These are phyloP conservation scores for Stachybotrys elegans DNA, from an alignment of 2,329 filamentous ascomycete species.

Conservation along the genomic window DNA sequence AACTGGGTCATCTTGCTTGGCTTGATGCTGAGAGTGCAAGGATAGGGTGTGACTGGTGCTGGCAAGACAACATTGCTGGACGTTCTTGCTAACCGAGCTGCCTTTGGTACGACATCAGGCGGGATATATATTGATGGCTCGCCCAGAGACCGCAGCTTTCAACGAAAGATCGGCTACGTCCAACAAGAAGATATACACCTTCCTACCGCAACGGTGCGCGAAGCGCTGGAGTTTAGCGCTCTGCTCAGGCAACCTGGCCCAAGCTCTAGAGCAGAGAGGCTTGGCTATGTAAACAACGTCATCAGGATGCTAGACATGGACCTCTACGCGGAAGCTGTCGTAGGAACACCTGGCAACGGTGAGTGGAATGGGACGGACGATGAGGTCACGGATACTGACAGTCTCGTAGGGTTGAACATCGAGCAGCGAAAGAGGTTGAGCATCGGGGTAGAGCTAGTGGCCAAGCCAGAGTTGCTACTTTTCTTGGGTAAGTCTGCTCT, in stretches of 20 bases:
- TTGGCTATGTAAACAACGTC: slow-evolving; percentile 42
- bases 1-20: not conserved
- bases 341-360: slow-evolving; percentile 25
- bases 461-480: not conserved
- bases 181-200: slow-evolving; percentile 53
- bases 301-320: slow-evolving; percentile 46
- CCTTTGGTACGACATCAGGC: slow-evolving; percentile 61
- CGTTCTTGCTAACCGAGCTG: slow-evolving; percentile 59
- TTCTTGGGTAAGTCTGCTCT: not conserved
- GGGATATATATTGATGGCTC: slow-evolving; percentile 63
- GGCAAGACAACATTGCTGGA: slow-evolving; percentile 59
- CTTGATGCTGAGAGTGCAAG: not conserved
- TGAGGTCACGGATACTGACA: not conserved
- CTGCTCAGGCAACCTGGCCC: slow-evolving; percentile 33
- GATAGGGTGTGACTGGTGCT: slow-evolving; percentile 22
- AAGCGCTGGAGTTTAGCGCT: slow-evolving; percentile 29
- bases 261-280: slow-evolving; percentile 37
- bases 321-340: slow-evolving; percentile 46
- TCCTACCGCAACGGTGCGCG: slow-evolving; percentile 33
- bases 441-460: not conserved
- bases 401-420: not conserved
- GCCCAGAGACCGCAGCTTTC: slow-evolving; percentile 58
- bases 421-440: not conserved
- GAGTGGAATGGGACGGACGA: not conserved
- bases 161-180: slow-evolving; percentile 63